These are phyloP conservation scores for Syncephalastrum racemosum DNA, from an alignment of 371 early-diverging fungal species.

Conservation along the genomic window DNA sequence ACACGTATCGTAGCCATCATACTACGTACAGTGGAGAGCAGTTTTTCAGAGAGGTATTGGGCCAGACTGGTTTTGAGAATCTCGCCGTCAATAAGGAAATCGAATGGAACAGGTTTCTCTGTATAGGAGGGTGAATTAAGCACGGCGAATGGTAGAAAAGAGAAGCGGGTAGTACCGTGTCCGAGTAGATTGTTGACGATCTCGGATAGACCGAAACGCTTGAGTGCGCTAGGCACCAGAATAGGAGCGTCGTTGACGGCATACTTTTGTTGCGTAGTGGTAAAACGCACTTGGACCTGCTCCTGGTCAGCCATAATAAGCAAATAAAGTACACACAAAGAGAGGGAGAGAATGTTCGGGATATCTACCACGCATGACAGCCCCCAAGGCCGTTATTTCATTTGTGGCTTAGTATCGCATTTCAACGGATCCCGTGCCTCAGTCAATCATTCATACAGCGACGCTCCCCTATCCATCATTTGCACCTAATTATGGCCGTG, in stretches of 20 bases:
- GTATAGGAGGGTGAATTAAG: not conserved
- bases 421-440: no score
- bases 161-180: constrained; percentile 31
- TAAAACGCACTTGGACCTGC: constrained; percentile 88
- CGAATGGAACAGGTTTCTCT: constrained; percentile 86
- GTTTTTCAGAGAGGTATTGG: constrained; percentile 67
- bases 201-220: constrained; percentile 87
- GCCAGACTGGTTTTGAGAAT: constrained; percentile 78
- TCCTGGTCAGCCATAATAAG: constrained; percentile 25
- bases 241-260: constrained; percentile 81
- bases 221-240: constrained; percentile 79
- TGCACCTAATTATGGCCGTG: no score
- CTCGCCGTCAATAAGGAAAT: constrained; percentile 89
- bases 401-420: no score
- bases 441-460: no score
- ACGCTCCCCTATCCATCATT: no score
- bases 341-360: no score
- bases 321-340: no score
- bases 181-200: constrained; percentile 87
- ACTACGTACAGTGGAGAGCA: constrained; percentile 71
- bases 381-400: no score
- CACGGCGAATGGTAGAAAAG: no score
- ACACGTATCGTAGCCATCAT: not conserved
- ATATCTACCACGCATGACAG: no score
- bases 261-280: constrained; percentile 72